phyloP scores from a whole-genome alignment of 2,329 filamentous ascomycete species.

The Cercospora sp. region DNA sequence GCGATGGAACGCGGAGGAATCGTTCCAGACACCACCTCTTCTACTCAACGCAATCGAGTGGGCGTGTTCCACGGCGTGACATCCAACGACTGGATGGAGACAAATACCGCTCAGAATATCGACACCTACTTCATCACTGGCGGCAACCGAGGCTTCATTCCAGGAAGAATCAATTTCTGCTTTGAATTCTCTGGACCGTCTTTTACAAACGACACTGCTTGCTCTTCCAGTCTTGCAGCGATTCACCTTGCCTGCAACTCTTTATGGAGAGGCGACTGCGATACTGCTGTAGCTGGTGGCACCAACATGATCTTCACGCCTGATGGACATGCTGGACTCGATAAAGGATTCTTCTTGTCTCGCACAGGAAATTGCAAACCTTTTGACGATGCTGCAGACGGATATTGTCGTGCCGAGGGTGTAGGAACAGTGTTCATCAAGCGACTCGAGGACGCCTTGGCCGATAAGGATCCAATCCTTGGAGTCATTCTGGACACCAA shows the following conservation, averaged over 20 bases:
- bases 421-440: slow-evolving; percentile 38
- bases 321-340: slow-evolving; percentile 29
- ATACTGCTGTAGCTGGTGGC: slow-evolving; percentile 25
- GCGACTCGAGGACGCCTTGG: slow-evolving; percentile 38
- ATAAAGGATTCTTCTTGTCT: slow-evolving; percentile 22
- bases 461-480: slow-evolving; percentile 40
- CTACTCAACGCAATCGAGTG: slow-evolving; percentile 34
- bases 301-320: slow-evolving; percentile 26
- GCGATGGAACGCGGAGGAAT: slow-evolving; percentile 23
- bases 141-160: slow-evolving; percentile 17
- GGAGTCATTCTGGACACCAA: slow-evolving; percentile 35
- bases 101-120: slow-evolving; percentile 32
- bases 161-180: slow-evolving; percentile 48
- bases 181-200: slow-evolving; percentile 69
- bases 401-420: slow-evolving; percentile 41
- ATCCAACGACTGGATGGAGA: slow-evolving; percentile 39
- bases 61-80: slow-evolving; percentile 40
- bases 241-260: slow-evolving; percentile 72
- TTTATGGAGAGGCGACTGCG: slow-evolving; percentile 30
- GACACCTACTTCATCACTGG: slow-evolving; percentile 29
- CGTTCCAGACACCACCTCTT: slow-evolving; percentile 33
- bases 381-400: slow-evolving; percentile 37
- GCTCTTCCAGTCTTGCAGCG: slow-evolving; percentile 71
- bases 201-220: slow-evolving; percentile 74
- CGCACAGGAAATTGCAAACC: slow-evolving; percentile 33